Evolutionary conservation across 441 rosid genomes (phyloP).

Genomic region (Capsella rubella): DNA sequence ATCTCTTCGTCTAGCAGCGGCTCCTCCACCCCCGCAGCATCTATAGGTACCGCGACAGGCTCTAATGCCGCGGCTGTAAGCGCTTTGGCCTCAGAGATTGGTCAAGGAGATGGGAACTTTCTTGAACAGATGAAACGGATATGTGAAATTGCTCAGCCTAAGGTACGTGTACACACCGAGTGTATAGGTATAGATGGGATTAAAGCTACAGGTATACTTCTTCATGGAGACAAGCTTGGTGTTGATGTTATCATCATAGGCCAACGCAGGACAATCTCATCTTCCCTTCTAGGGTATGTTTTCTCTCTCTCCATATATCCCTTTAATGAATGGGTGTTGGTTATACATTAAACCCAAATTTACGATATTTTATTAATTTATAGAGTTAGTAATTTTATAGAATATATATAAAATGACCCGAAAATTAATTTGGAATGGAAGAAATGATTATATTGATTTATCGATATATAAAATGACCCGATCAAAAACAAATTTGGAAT

Average conservation of each 20-base stretch:
- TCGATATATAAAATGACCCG: too few relatives aligned
- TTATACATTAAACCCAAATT: too few relatives aligned
- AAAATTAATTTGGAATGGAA: too few relatives aligned
- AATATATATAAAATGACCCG: too few relatives aligned
- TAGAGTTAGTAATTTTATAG: too few relatives aligned
- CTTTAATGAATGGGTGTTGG: not conserved
- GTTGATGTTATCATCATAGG: constrained; percentile 75
- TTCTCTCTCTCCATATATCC: not conserved
- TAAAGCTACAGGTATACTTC: constrained; percentile 66
- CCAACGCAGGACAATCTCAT: constrained; percentile 73
- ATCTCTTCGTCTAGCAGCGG: constrained; percentile 30
- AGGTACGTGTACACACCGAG: constrained; percentile 50
- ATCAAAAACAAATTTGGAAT: too few relatives aligned
- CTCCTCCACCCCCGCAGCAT: not conserved
- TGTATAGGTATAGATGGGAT: constrained; percentile 52
- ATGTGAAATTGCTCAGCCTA: constrained; percentile 69
- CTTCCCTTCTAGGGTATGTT: constrained; percentile 70
- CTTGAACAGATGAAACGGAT: constrained; percentile 75
- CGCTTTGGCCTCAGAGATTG: constrained; percentile 45
- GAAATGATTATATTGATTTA: too few relatives aligned
- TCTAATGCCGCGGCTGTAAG: not conserved
- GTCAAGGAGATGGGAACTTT: constrained; percentile 57
- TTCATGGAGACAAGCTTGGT: constrained; percentile 51
- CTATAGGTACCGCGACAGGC: not conserved
- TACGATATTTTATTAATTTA: too few relatives aligned